Evolutionary conservation across 2,329 filamentous ascomycete genomes (phyloP).

Genomic region (Colletotrichum eremochloae): DNA sequence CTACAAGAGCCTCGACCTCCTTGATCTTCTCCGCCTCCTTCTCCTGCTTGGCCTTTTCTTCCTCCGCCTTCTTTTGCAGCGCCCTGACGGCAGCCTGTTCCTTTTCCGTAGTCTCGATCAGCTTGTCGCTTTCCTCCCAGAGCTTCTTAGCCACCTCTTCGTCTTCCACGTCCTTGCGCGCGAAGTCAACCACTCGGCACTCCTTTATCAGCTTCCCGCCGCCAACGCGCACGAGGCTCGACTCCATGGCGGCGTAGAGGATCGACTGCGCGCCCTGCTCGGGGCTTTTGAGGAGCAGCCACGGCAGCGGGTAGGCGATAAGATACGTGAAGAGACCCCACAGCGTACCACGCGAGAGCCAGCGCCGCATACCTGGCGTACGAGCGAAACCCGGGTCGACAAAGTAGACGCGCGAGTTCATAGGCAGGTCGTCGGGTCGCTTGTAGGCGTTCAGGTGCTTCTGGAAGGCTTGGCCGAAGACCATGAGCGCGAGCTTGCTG

Average conservation of each 20-base stretch:
- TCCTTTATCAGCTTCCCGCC: slow-evolving; percentile 89
- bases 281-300: slow-evolving; percentile 89
- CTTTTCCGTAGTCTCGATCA: slow-evolving; percentile 87
- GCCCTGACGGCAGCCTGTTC: slow-evolving; percentile 74
- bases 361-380: slow-evolving; percentile 89
- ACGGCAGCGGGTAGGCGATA: slow-evolving; percentile 82
- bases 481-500: slow-evolving; percentile 84
- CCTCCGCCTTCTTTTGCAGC: slow-evolving; percentile 53
- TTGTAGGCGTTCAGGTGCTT: slow-evolving; percentile 89
- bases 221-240: slow-evolving; percentile 67
- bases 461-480: slow-evolving; percentile 91
- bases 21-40: slow-evolving; percentile 49
- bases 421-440: slow-evolving; percentile 84
- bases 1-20: slow-evolving; percentile 56
- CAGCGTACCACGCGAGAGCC: slow-evolving; percentile 87
- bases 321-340: slow-evolving; percentile 85
- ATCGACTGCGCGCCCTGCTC: slow-evolving; percentile 88
- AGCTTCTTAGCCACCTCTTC: slow-evolving; percentile 85
- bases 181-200: slow-evolving; percentile 81
- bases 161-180: slow-evolving; percentile 80
- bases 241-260: slow-evolving; percentile 88
- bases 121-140: slow-evolving; percentile 89
- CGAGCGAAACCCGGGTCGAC: slow-evolving; percentile 89
- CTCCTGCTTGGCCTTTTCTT: slow-evolving; percentile 52
- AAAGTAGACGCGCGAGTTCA: slow-evolving; percentile 85